Base-by-base conservation (phyloP, 306 rosid genomes). In the Sicyos edulis region DNA sequence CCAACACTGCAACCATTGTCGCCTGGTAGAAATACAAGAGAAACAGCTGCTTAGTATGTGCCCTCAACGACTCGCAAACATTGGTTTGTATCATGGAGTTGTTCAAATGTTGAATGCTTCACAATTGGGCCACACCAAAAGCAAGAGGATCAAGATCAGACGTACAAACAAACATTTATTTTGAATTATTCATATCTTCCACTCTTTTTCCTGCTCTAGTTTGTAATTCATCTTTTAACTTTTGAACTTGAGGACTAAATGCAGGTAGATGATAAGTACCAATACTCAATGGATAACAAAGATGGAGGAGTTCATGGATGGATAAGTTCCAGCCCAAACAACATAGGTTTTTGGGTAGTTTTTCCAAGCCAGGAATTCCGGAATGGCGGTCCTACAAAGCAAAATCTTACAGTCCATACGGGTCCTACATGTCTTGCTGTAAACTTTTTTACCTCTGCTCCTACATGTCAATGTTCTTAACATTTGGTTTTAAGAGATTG, bases 311-410 rank as follows among this genome's bases (percentile, higher is more conserved):
- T 82, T 40, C 82, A 77, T 72, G 85, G 82, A 59, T 82, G 88
- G 86, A 85, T 82, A 15, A 59, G 80, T 71, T 85, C 85, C 5
- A 73, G 69, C 78, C 89, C 89, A 11, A 66, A 66, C 74, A 47
- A 65, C 14, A 44, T 73, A 12, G 85, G 84, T 53, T 82, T 85
- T 66, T 85, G 83, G 83, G 13, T 78, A 42, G 74, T 82, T 73
- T 80, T 80, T 29, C 83, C 81, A 3, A 77, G 84, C 78, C 76
- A 83, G 42, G 84, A 85, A 72, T 75, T 79, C 52, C 74, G 81
- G 5, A 77, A 77, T 54, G 85, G 84, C 53, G 88, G 88, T 53
- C 88, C 86, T 6, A 79, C 81, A 26, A 80, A 85, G 76, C 87
- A 84, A 74, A 84, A 84, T 56, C 84, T 79, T 19, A 79, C 88